A percentile compares a stretch with the other conserved stretches of the same genome.
These are phyloP conservation scores for Naganishia liquefaciens DNA, from an alignment of 1,284 basidiomycete species.

Conservation along the genomic window DNA sequence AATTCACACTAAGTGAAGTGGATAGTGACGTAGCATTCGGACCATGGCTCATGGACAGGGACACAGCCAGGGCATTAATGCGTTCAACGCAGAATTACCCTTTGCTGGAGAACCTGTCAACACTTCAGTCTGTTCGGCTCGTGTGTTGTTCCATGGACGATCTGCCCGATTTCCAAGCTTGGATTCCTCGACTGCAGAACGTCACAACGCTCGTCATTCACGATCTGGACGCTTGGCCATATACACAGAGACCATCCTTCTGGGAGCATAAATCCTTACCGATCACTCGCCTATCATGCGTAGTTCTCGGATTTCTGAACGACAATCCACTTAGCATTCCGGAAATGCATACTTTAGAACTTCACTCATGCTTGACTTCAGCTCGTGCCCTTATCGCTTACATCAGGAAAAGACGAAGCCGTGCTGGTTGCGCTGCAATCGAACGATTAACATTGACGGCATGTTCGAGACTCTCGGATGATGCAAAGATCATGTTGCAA, in stretches of 20 bases:
- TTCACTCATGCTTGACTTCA: background rate
- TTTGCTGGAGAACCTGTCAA: too few species aligned
- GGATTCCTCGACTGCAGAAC: conserved; percentile 5
- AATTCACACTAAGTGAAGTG: background rate
- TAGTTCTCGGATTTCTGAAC: background rate
- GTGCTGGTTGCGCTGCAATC: background rate
- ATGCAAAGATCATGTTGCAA: background rate
- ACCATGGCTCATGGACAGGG: too few species aligned
- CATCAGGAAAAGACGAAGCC: background rate
- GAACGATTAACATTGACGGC: background rate
- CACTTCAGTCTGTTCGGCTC: too few species aligned
- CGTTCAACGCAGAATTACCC: too few species aligned
- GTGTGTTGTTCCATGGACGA: background rate
- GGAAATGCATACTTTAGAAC: background rate
- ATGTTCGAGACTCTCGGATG: background rate
- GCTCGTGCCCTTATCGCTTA: conserved; percentile 2
- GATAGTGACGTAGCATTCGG: too few species aligned
- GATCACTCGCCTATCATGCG: background rate
- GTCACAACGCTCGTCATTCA: conserved; percentile 12
- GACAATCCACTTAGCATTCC: conserved; percentile 2
- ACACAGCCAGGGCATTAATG: too few species aligned
- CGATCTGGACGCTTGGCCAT: too few species aligned
- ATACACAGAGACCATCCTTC: background rate
- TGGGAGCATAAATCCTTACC: background rate
- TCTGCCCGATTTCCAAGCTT: background rate